phyloP scores from a whole-genome alignment of 345 rosid genomes.

The Brassica napus region Da-Ae NC_063452.1:46399001-46399500 shows the following conservation, averaged over 20 bases:
- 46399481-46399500: neutral
- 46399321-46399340: conserved; percentile 5
- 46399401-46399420: conserved; percentile 86
- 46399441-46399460: conserved; percentile 74
- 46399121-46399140: conserved; percentile 6
- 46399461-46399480: conserved; percentile 5
- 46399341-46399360: conserved; percentile 71
- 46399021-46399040: conserved; percentile 98
- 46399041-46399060: conserved; percentile 88
- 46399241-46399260: conserved; percentile 95
- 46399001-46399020: conserved; percentile 93
- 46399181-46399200: conserved; percentile 51
- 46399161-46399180: neutral
- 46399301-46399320: neutral
- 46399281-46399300: conserved; percentile 45
- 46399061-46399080: conserved; percentile 98
- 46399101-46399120: conserved; percentile 92
- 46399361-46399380: conserved; percentile 97
- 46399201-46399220: conserved; percentile 80
- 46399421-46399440: conserved; percentile 85
- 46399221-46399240: conserved; percentile 79
- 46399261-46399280: conserved; percentile 97
- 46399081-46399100: conserved; percentile 95
- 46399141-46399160: neutral
- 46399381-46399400: conserved; percentile 76